Evolutionary conservation across 2,329 filamentous ascomycete species (phyloP).

Genomic region (Alternaria triticina): DNA sequence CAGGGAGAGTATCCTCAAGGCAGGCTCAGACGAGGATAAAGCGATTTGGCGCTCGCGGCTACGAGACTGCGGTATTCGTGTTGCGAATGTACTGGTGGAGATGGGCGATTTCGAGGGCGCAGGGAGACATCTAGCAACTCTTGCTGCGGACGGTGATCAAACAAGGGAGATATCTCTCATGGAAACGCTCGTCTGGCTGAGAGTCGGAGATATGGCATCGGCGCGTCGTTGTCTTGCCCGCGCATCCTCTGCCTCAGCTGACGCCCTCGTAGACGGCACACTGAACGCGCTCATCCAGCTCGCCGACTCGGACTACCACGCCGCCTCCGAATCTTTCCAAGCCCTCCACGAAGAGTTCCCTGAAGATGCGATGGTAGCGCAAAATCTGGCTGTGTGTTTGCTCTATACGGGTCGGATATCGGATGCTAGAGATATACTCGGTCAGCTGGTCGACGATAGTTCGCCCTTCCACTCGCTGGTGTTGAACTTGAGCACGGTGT

Average conservation of each 20-base stretch:
- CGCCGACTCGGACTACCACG: constrained; percentile 75
- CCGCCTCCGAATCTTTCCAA: constrained; percentile 69
- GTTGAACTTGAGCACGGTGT: constrained; percentile 90
- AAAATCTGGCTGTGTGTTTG: constrained; percentile 84
- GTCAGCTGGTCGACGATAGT: constrained; percentile 67
- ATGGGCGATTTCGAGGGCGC: constrained; percentile 90
- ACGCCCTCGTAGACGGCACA: constrained; percentile 48
- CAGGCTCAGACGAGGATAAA: constrained; percentile 58
- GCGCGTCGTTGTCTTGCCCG: constrained; percentile 63
- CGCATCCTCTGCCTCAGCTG: constrained; percentile 24
- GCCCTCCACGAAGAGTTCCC: constrained; percentile 55
- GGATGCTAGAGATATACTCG: constrained; percentile 69
- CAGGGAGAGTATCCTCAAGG: constrained; percentile 60
- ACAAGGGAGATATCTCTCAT: constrained; percentile 46
- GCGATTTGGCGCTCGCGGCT: constrained; percentile 75
- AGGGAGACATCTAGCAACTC: constrained; percentile 70
- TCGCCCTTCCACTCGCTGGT: constrained; percentile 74
- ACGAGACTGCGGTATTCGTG: constrained; percentile 72
- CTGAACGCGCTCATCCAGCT: constrained; percentile 76
- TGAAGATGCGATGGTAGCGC: constrained; percentile 72
- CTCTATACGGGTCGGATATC: constrained; percentile 78
- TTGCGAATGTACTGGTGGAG: constrained; percentile 73
- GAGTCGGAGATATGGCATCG: constrained; percentile 76
- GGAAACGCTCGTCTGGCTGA: constrained; percentile 73
- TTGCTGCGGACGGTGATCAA: constrained; percentile 48